Conservation (phyloP, 2,329 filamentous ascomycete species). For the Fusarium brevicatenulatum region DNA sequence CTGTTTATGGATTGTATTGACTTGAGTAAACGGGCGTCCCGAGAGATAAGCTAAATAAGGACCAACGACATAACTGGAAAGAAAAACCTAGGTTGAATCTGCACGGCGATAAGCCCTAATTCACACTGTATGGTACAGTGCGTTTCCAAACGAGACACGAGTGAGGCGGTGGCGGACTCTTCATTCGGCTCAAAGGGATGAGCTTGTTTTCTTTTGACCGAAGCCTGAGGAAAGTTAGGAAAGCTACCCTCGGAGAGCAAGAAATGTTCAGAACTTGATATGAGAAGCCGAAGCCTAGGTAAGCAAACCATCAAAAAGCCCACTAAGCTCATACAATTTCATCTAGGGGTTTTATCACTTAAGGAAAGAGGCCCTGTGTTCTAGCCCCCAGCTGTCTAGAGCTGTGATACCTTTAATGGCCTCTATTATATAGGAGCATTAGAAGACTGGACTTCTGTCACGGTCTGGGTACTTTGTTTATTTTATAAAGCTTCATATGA, state of each 20-base stretch:
- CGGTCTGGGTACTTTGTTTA: background rate
- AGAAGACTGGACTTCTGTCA: background rate
- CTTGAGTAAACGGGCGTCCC: conserved; percentile 30
- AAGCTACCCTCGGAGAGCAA: background rate
- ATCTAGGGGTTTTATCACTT: background rate
- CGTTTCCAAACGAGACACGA: conserved; percentile 29
- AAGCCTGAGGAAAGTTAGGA: conserved; percentile 4
- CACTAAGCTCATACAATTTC: background rate
- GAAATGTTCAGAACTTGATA: background rate
- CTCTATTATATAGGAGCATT: background rate
- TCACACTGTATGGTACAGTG: conserved; percentile 37
- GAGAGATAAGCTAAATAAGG: conserved; percentile 37
- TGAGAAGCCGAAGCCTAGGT: background rate
- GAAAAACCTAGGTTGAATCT: conserved; percentile 25
- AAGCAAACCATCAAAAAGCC: background rate
- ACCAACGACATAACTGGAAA: conserved; percentile 12
- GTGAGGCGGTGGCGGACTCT: conserved; percentile 42
- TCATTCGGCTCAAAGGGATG: conserved; percentile 42
- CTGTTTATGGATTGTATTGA: conserved; percentile 18
- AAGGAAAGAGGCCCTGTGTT: background rate
- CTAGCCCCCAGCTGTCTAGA: background rate
- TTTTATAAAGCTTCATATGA: background rate
- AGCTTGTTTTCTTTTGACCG: conserved; percentile 9
- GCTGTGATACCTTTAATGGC: background rate
- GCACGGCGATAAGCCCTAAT: conserved; percentile 24